Evolutionary conservation across 192 early-diverging fungal species (phyloP), one percentile per base, ranked within the genome.

Genomic region (Backusella mclennaniae): DNA sequence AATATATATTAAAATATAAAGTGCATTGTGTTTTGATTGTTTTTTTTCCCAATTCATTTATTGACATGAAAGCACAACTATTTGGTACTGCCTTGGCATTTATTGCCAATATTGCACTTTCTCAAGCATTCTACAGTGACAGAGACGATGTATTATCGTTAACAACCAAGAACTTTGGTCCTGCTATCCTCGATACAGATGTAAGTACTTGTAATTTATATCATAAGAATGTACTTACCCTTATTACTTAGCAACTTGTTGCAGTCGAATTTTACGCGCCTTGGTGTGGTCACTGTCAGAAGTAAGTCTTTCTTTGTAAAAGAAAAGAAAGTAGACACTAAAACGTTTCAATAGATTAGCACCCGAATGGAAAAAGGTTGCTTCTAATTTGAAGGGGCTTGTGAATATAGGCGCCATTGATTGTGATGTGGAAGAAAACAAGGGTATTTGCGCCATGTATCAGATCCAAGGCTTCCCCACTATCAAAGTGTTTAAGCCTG

Each of bases 211-310:
- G 21, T 35, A 46, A 26, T 35, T 6, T 4, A 3, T 23, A 44
- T 44, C 6, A 12, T 9, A 15, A 15, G 11, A 38, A 39, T 39
- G 8, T 4, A 33, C 15, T 66, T 46, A 36, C 11, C 41, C 42
- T 39, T 35, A 59, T 68, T 53, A 52, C 23, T n/a, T 78, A 93
- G 87, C 87, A 95, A 78, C 87, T 92, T 8, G 95, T 94, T 17
- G 88, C 96, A 73, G 93, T 95, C 26, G 95, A 97, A 80, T 99
- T 99, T 82, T 98, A 92, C 77, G 97, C 96, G 12, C 97, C 97
- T 35, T 99, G 97, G 95, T 97, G 96, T 84, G 96, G 96, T 23
- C 94, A 97, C 84, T 99, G 97, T 82, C 89, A 96, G 86, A 90
- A 87, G 85, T 90, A 66, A 68, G 15, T 38, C 4, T 6, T 17